Evolutionary conservation across 148 eudicot genomes (phyloP), one percentile per base, ranked within the genome.

Genomic region (Silene conica): DNA sequence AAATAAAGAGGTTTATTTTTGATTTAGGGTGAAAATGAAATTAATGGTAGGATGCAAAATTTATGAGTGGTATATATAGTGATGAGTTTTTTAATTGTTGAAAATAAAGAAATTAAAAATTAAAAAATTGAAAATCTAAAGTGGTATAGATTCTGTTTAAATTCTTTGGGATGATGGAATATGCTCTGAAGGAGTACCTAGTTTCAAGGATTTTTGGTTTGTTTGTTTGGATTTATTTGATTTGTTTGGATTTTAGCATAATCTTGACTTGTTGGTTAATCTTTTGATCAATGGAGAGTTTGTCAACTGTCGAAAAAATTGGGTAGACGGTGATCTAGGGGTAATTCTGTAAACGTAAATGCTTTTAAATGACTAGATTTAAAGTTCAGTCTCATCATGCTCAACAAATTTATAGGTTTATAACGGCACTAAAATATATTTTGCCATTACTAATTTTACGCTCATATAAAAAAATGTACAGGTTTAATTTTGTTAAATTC

Each of bases 141-240:
- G 13, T 48, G 54, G 54, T 34, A 34, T 34, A 48, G 54, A 48
- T 48, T 59, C 23, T 20, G 63, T 19, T 59, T 59, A 19, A 59
- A 19, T 56, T 56, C 19, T 18, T 4, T 56, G 6, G 5, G 21
- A n/a, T 18, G 8, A 56, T n/a, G 8, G 21, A n/a, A 56, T 16
- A 16, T 56, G 60, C 54, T 48, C 16, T 12, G 15, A 10, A 11
- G 54, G 15, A 5, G 20, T 28, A 28, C 26, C 25, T 26, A 43
- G 7, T 5, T n/a, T 67, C 5, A 19, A 19, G 64, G 9, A 10
- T 61, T 61, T 61, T 54, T 67, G 12, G n/a, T n/a, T 67, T n/a
- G 45, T 7, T 7, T 18, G 41, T 67, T 67, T 67, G 52, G 54
- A 41, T 63, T 61, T 63, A 8, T 25, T 73, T 74, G 69, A 10